Evolutionary conservation across 345 rosid species (phyloP).

Genomic region (Theobroma cacao): DNA sequence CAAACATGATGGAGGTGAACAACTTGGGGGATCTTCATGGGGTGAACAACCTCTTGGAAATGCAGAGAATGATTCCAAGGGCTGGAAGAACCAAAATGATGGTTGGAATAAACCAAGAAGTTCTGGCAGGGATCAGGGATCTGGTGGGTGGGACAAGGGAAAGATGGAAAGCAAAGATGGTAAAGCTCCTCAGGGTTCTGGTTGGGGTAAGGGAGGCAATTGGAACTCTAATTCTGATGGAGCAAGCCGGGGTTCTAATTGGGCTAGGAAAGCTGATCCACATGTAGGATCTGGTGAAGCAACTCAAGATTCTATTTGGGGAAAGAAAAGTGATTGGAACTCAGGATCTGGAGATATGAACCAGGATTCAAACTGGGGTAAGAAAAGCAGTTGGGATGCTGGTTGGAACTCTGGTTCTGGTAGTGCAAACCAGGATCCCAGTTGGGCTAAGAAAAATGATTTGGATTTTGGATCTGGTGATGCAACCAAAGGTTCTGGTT

Average conservation of each 20-base stretch:
- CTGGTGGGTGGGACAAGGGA: slow-evolving; percentile 16
- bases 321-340: slow-evolving; percentile 24
- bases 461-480: slow-evolving; percentile 15
- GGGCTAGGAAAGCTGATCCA: slow-evolving; percentile 28
- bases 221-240: slow-evolving; percentile 11
- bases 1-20: not conserved
- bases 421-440: slow-evolving; percentile 9
- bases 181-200: slow-evolving; percentile 10
- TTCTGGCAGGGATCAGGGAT: slow-evolving; percentile 10
- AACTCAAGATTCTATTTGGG: slow-evolving; percentile 31
- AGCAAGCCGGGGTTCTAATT: slow-evolving; percentile 23
- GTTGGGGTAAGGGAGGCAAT: slow-evolving; percentile 21
- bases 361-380: slow-evolving; percentile 19
- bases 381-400: slow-evolving; percentile 4
- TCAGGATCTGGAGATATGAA: slow-evolving; percentile 14
- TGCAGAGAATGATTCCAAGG: slow-evolving; percentile 8
- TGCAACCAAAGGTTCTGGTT: slow-evolving; percentile 19
- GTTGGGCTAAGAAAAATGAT: slow-evolving; percentile 18
- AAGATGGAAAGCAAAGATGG: not conserved
- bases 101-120: slow-evolving; percentile 5
- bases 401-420: slow-evolving; percentile 23
- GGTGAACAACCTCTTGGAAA: not conserved
- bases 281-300: not conserved
- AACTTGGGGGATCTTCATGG: not conserved
- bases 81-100: slow-evolving; percentile 14